Evolutionary conservation across 805 yeast genomes (phyloP).

Genomic region (Nakazawaea anatomiae): DNA sequence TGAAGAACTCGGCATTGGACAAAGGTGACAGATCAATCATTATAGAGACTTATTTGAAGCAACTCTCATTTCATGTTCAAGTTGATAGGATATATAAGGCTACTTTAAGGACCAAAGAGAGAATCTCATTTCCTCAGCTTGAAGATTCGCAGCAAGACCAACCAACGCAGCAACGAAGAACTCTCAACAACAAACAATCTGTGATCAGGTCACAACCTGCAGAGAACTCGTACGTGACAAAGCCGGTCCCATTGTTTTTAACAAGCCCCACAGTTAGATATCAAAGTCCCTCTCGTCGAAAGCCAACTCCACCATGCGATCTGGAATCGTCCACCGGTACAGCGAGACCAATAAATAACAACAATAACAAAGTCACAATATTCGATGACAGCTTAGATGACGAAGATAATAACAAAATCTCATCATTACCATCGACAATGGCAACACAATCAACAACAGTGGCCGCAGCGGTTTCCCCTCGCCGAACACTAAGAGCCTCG

Average conservation of each 20-base stretch:
- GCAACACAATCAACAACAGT: neutral
- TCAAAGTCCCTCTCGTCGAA: slow-evolving; percentile 8
- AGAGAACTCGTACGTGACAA: slow-evolving; percentile 7
- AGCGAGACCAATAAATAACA: neutral
- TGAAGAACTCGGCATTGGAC: slow-evolving; percentile 17
- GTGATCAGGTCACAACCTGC: slow-evolving; percentile 8
- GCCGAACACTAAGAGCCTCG: slow-evolving; percentile 3
- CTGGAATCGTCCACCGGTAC: neutral
- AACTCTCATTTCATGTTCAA: slow-evolving; percentile 56
- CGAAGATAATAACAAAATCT: neutral
- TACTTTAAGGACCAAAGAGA: slow-evolving; percentile 21
- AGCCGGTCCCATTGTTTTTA: slow-evolving; percentile 10
- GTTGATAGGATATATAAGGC: slow-evolving; percentile 60
- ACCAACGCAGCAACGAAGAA: neutral
- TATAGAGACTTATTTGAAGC: slow-evolving; percentile 40
- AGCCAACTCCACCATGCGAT: neutral
- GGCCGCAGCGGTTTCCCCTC: neutral
- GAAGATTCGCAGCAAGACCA: slow-evolving; percentile 11
- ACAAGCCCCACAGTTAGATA: slow-evolving; percentile 8
- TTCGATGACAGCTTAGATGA: slow-evolving; percentile 3
- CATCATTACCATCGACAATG: neutral
- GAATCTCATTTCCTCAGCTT: neutral
- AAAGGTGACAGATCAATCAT: slow-evolving; percentile 38
- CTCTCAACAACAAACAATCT: slow-evolving; percentile 1
- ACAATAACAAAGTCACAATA: neutral